Evolutionary conservation across 768 basidiomycete genomes (phyloP), one percentile per base, ranked within the genome.

Genomic region (Scleroderma bovista): DNA sequence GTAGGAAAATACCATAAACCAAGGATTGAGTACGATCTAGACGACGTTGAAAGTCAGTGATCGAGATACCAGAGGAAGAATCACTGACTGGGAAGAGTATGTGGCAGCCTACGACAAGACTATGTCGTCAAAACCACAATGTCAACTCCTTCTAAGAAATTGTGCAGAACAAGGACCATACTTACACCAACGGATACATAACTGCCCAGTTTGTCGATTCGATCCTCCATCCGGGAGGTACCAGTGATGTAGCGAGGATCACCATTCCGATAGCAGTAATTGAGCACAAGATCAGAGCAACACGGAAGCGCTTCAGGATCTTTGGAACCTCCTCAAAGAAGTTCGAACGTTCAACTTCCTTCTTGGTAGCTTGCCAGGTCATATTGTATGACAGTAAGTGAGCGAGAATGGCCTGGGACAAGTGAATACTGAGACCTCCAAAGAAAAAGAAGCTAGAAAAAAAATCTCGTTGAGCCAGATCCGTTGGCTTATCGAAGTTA

Each of bases 301-400:
- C 36, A 9, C 31, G 20, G 80, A 51, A 15, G 15, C 23, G 24
- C 60, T 83, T 81, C 67, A 83, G 71, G 63, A 94, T 91, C 53
- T 75, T 80, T 4, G 92, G 92, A 22, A 92, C 81, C 65, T 95
- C 92, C 47, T 85, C 79, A 78, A 88, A 93, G 74, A 95, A 93
- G 63, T 93, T 93, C 6, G 86, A 88, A 41, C 80, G 76, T 66
- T 93, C 85, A 37, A 93, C 88, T 66, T 88, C 87, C 78, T 92
- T 93, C 58, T 79, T 75, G 4, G 81, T 83, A 24, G 79, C 73
- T 6, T 73, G 70, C 81, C 81, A 83, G 9, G 65, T 68, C 60
- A 78, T 75, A 60, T 83, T 72, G 56, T 79, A 82, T 29, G 78
- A 78, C 59, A 80, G 75, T 17, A 81, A 24, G 61, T 83, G 81